Conservation (phyloP, 768 basidiomycete genomes). For the Goffeauzyma gilvescens region DNA sequence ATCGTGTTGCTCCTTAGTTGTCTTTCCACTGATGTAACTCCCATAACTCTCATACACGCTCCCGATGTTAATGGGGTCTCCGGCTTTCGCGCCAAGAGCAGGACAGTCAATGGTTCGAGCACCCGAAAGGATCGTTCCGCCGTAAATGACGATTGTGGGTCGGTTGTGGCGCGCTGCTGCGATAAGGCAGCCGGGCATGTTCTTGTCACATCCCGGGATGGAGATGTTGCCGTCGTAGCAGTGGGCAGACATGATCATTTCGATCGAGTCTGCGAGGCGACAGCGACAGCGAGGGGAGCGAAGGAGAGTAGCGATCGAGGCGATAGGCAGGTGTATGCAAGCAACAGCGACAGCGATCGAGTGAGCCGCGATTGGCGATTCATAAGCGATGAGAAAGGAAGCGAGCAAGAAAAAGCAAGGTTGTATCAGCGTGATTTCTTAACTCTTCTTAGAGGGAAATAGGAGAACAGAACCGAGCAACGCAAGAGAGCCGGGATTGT, state of each 20-base stretch:
- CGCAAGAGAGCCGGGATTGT: neutral
- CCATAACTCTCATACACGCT: constrained; percentile 56
- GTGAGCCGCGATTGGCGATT: too few relatives aligned
- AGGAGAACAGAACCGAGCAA: neutral
- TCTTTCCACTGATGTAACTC: constrained; percentile 44
- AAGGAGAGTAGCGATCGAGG: too few relatives aligned
- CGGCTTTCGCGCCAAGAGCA: constrained; percentile 53
- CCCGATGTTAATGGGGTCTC: constrained; percentile 39
- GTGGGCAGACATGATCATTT: constrained; percentile 41
- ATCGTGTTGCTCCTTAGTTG: constrained; percentile 58
- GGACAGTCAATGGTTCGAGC: constrained; percentile 58
- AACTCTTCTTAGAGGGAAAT: too few relatives aligned
- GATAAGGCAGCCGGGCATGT: constrained; percentile 65
- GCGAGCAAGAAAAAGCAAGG: too few relatives aligned
- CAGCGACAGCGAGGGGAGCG: neutral
- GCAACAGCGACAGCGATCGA: neutral
- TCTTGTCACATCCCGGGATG: constrained; percentile 42
- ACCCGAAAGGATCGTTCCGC: constrained; percentile 66
- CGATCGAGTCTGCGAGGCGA: constrained; percentile 21
- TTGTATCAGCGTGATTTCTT: too few relatives aligned
- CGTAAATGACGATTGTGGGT: constrained; percentile 67
- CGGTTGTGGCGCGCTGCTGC: constrained; percentile 72
- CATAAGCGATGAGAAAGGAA: too few relatives aligned
- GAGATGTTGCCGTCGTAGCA: constrained; percentile 59
- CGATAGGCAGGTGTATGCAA: too few relatives aligned